Evolutionary conservation across 352 stramenopile genomes (phyloP), one percentile per base, ranked within the genome.

Genomic region (Pythium phragmitis): DNA sequence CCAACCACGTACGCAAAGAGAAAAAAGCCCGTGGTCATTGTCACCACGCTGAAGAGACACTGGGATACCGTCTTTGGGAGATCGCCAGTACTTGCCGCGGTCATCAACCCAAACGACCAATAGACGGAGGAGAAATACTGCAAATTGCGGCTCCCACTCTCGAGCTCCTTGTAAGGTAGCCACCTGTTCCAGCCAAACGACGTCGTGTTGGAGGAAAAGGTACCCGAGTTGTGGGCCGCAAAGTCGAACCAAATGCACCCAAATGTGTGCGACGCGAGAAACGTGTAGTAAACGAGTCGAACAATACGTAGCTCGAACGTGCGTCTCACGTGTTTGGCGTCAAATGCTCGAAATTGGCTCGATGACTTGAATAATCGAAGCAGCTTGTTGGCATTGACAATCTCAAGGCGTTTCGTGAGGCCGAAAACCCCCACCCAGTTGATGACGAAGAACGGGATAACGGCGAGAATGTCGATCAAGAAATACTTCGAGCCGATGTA

Each of bases 281-380:
- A 89, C 0, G 79, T 86, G 65, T 87, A 91, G 61, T 89, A 91
- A 16, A 91, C 71, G 16, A 91, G 53, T 65, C 87, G 89, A 68
- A 88, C 82, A 23, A 91, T 28, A 1, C 82, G 76, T 0, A 91
- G 50, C 21, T 91, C 73, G 3, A 82, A 52, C 2, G 79, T 89
- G 39, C 73, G 75, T 56, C 83, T 88, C 26, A 88, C 63, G 46
- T 88, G 82, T 36, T 86, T 83, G 59, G 77, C 85, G 47, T 89
- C 80, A 9, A 88, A 63, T 3, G 70, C 78, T 2, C 48, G 54
- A 45, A 91, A 77, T 34, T 87, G 80, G 0, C 46, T 70, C 3
- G 82, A 79, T 0, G 88, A 77, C 59, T 89, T 91, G n/a, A 76
- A 55, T 5, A 91, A 48, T 5, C 82, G 67, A 1, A 80, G 9